Conservation (phyloP, 2,329 filamentous ascomycete species). For the Fusarium kyushuense region DNA sequence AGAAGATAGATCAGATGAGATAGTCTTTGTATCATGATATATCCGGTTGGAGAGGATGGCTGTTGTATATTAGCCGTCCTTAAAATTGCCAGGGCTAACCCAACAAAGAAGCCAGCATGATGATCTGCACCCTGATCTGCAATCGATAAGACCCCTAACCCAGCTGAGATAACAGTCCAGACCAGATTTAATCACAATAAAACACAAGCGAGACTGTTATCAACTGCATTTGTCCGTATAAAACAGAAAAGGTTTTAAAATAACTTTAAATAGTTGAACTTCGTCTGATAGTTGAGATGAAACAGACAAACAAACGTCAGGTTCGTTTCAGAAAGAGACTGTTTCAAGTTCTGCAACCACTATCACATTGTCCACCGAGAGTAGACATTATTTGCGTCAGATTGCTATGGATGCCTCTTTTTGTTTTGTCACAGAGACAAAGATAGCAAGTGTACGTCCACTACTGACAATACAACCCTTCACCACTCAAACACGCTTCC, state of each 20-base stretch:
- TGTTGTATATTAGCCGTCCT: background rate
- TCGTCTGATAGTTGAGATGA: background rate
- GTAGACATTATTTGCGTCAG: no score
- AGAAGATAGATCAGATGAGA: conserved; percentile 1
- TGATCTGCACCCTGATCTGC: background rate
- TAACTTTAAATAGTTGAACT: background rate
- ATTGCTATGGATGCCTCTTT: no score
- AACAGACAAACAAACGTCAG: background rate
- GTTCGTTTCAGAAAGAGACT: background rate
- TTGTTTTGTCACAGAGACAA: no score
- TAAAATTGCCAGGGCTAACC: conserved; percentile 2
- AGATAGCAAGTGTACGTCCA: no score
- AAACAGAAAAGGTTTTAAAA: background rate
- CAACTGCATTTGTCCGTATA: no score
- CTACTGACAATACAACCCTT: no score
- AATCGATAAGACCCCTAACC: background rate
- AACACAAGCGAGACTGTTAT: background rate
- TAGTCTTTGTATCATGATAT: background rate
- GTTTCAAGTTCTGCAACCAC: background rate
- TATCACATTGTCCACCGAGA: background rate
- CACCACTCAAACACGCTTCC: conserved; percentile 7
- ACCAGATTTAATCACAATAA: background rate
- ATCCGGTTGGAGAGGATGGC: background rate
- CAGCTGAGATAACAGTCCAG: background rate
- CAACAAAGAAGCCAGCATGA: conserved; percentile 8